Evolutionary conservation across 139 green algal species (phyloP).

Genomic region (Nannochloris sp.): DNA sequence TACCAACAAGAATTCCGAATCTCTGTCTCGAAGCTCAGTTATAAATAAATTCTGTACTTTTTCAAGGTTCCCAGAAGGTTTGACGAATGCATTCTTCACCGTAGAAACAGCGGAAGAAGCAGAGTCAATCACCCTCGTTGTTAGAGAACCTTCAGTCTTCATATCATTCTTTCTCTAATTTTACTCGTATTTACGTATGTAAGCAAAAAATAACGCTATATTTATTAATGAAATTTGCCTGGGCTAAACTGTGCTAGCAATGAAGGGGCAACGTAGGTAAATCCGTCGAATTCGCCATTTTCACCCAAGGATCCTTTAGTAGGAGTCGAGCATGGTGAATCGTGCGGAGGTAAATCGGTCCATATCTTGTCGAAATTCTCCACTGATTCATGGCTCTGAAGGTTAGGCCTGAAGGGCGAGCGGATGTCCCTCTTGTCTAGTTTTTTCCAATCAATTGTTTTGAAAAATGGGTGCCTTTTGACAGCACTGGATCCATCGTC

Average conservation of each 20-base stretch:
- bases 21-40: too few relatives aligned
- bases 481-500: conserved; percentile 42
- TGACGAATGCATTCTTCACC: too few relatives aligned
- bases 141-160: too few relatives aligned
- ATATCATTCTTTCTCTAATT: not conserved
- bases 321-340: conserved; percentile 64
- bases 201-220: not conserved
- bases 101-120: too few relatives aligned
- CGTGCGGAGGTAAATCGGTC: conserved; percentile 56
- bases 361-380: conserved; percentile 85
- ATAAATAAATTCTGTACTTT: too few relatives aligned
- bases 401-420: conserved; percentile 75
- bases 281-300: conserved; percentile 49
- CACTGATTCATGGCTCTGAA: conserved; percentile 25
- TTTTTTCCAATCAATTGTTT: conserved; percentile 69
- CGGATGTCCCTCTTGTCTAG: conserved; percentile 61
- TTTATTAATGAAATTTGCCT: not conserved
- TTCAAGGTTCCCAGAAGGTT: too few relatives aligned
- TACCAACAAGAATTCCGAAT: too few relatives aligned
- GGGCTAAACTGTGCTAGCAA: not conserved
- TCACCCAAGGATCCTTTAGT: conserved; percentile 7
- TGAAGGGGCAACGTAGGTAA: conserved; percentile 51
- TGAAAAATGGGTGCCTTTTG: conserved; percentile 83
- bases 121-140: too few relatives aligned
- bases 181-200: not conserved